Evolutionary conservation across 2,329 filamentous ascomycete species (phyloP).

Genomic region (Diplodia intermedia): DNA sequence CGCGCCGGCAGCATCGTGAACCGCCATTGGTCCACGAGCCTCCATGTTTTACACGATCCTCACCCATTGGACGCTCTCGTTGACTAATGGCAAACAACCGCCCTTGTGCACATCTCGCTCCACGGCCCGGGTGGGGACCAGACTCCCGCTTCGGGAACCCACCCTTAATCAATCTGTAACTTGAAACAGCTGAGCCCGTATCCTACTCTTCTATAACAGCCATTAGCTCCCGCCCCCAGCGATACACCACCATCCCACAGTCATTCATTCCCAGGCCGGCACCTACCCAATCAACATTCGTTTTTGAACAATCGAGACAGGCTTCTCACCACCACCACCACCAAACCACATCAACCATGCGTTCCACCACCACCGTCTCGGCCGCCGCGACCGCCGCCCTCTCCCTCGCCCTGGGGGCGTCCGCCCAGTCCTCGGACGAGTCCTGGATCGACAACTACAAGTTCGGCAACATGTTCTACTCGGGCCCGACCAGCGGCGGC

Average conservation of each 20-base stretch:
- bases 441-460: constrained; percentile 28
- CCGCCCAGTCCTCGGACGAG: constrained; percentile 18
- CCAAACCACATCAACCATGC: background rate
- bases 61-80: background rate
- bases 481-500: constrained; percentile 32
- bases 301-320: constrained; percentile 14
- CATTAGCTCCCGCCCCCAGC: background rate
- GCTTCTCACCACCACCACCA: background rate
- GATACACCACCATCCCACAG: background rate
- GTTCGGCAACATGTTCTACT: constrained; percentile 35
- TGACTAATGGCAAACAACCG: background rate
- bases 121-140: background rate
- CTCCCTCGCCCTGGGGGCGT: constrained; percentile 16
- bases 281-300: constrained; percentile 1
- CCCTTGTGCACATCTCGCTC: constrained; percentile 12
- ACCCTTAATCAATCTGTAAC: constrained; percentile 26
- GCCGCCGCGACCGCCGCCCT: constrained; percentile 26
- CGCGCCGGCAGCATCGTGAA: background rate
- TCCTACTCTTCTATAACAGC: constrained; percentile 2
- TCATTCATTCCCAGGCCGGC: constrained; percentile 9
- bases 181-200: constrained; percentile 1
- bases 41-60: background rate
- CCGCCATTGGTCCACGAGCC: background rate
- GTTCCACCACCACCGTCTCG: constrained; percentile 18
- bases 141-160: constrained; percentile 5